Conservation (phyloP, 2,329 filamentous ascomycete species). For the Penicillium sp. region DNA sequence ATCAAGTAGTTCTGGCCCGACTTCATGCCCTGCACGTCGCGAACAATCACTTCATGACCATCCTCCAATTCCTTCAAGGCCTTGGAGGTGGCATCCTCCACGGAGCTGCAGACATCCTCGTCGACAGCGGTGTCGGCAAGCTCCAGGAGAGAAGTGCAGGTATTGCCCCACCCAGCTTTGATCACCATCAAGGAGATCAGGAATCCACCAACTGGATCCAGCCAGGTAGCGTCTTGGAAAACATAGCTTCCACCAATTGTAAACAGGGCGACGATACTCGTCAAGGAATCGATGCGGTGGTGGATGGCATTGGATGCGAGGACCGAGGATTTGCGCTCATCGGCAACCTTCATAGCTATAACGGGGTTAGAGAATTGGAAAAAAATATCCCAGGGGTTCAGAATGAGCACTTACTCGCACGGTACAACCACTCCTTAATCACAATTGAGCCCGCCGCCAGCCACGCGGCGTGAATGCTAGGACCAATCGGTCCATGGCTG, state of each 20-base stretch:
- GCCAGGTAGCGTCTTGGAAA: conserved; percentile 81
- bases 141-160: conserved; percentile 77
- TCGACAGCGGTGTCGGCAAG: conserved; percentile 90
- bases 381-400: background rate
- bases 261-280: conserved; percentile 86
- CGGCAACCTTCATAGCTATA: conserved; percentile 89
- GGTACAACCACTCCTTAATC: conserved; percentile 96
- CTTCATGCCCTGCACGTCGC: conserved; percentile 85
- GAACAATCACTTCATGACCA: conserved; percentile 66
- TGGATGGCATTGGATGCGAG: conserved; percentile 95
- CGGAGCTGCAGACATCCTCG: conserved; percentile 73
- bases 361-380: conserved; percentile 9
- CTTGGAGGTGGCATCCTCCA: conserved; percentile 66
- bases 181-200: conserved; percentile 93
- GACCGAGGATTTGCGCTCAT: conserved; percentile 91
- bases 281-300: conserved; percentile 93
- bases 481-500: conserved; percentile 60
- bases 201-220: conserved; percentile 90
- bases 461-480: conserved; percentile 94
- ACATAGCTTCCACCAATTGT: conserved; percentile 90
- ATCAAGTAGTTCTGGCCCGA: conserved; percentile 95
- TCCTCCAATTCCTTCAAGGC: conserved; percentile 59
- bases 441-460: conserved; percentile 85
- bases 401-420: conserved; percentile 73
- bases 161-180: conserved; percentile 85